Conservation (phyloP, 352 stramenopile genomes). For the Globisporangium lucens region DNA sequence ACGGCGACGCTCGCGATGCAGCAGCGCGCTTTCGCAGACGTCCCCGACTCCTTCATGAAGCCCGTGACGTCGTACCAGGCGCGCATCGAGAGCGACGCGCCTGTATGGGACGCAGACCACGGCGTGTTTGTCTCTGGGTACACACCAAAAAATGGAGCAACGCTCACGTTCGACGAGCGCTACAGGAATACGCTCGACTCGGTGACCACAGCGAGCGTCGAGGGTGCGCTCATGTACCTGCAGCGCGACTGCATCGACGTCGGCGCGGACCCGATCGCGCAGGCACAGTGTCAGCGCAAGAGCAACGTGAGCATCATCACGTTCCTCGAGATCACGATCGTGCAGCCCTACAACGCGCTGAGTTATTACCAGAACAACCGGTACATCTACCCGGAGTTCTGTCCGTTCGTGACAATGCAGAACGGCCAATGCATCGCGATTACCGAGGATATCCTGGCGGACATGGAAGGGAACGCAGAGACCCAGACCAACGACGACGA, state of each 20-base stretch:
- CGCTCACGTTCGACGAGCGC: conserved; percentile 39
- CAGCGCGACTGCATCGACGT: conserved; percentile 69
- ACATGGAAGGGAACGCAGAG: background rate
- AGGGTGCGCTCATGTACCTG: conserved; percentile 68
- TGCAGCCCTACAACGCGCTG: conserved; percentile 51
- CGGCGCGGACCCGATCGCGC: conserved; percentile 25
- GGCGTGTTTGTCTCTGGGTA: conserved; percentile 44
- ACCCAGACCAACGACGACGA: conserved; percentile 8
- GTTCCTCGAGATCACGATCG: conserved; percentile 64
- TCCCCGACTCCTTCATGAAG: conserved; percentile 39
- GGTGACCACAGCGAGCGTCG: conserved; percentile 65
- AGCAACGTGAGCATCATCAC: conserved; percentile 64
- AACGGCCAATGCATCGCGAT: conserved; percentile 45
- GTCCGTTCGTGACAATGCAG: conserved; percentile 65
- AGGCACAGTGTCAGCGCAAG: conserved; percentile 35
- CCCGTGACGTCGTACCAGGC: conserved; percentile 53
- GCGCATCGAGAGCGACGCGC: conserved; percentile 48
- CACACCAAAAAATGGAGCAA: background rate
- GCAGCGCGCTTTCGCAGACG: background rate
- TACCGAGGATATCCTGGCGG: conserved; percentile 18
- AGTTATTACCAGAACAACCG: conserved; percentile 55
- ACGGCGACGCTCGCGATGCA: background rate
- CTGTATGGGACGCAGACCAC: conserved; percentile 45
- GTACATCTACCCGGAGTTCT: conserved; percentile 69
- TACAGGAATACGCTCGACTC: conserved; percentile 57